A percentile compares a stretch with the other conserved stretches of the same genome.
phyloP scores from a whole-genome alignment of 495 filamentous ascomycete genomes.

The Lophiostoma macrostomum region DNA sequence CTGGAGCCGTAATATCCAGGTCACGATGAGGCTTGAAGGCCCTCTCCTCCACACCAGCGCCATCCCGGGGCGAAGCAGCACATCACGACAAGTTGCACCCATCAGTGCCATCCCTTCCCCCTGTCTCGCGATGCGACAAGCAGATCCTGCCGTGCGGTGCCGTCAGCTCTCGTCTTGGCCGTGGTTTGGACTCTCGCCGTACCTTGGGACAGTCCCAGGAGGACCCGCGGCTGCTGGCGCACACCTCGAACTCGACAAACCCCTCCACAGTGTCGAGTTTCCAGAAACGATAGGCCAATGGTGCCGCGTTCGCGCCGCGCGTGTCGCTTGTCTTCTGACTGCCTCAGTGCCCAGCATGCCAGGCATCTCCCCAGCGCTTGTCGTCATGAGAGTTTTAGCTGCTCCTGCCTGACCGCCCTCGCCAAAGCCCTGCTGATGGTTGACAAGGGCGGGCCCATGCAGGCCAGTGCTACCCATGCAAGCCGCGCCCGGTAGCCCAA shows the following conservation, averaged over 20 bases:
- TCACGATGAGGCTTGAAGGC: background rate
- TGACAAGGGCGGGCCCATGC: background rate
- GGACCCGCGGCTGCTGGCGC: slow-evolving; percentile 21
- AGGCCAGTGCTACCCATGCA: slow-evolving; percentile 5
- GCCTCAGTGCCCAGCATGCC: slow-evolving; percentile 12
- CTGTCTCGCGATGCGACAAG: background rate
- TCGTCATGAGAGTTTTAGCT: slow-evolving; percentile 11
- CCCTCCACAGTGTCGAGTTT: background rate
- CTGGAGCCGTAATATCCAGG: background rate
- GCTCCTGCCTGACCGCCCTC: slow-evolving; percentile 11
- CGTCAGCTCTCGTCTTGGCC: too few species aligned
- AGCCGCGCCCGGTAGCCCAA: slow-evolving; percentile 1
- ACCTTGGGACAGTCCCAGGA: background rate
- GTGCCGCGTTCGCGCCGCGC: background rate
- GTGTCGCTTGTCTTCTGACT: slow-evolving; percentile 16
- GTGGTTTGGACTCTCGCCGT: background rate
- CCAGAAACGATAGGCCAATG: background rate
- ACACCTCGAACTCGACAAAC: background rate
- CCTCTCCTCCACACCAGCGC: background rate
- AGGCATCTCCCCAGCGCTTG: slow-evolving; percentile 4
- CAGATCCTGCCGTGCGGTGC: background rate
- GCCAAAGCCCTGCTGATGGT: background rate
- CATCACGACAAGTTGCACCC: background rate
- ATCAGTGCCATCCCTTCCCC: background rate
- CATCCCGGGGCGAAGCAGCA: slow-evolving; percentile 9